phyloP scores from a whole-genome alignment of 768 basidiomycete genomes.

The Termitomyces sp. region DNA sequence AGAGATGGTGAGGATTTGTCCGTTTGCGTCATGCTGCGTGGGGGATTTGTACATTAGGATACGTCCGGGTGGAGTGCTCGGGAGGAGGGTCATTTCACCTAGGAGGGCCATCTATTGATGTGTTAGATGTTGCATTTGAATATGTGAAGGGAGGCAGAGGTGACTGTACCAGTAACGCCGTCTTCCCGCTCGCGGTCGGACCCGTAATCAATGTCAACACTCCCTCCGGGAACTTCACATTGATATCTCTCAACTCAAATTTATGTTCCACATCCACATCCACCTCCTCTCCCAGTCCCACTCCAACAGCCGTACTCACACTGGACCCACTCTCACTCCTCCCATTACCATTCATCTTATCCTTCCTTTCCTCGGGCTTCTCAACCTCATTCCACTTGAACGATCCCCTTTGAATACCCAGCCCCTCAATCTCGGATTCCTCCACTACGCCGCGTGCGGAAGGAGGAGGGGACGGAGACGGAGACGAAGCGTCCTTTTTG shows the following conservation, averaged over 20 bases:
- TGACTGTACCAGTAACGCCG: constrained; percentile 57
- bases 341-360: constrained; percentile 8
- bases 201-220: constrained; percentile 68
- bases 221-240: constrained; percentile 67
- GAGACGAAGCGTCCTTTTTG: constrained; percentile 33
- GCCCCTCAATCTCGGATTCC: constrained; percentile 30
- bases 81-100: constrained; percentile 60
- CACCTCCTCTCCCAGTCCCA: constrained; percentile 11
- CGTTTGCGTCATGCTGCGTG: constrained; percentile 52
- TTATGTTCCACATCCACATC: constrained; percentile 20
- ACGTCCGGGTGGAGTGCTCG: constrained; percentile 24
- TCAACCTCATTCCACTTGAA: constrained; percentile 59
- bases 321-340: not conserved
- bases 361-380: constrained; percentile 11
- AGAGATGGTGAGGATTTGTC: constrained; percentile 57
- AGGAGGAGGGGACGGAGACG: constrained; percentile 4
- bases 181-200: constrained; percentile 82
- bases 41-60: constrained; percentile 66
- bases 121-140: not conserved
- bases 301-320: constrained; percentile 14
- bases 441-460: not conserved
- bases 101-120: constrained; percentile 55
- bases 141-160: not conserved
- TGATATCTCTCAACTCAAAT: constrained; percentile 67
- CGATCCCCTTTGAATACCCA: constrained; percentile 54